Evolutionary conservation across 371 early-diverging fungal genomes (phyloP), one percentile per base, ranked within the genome.

Genomic region (Nematocida parisii): DNA sequence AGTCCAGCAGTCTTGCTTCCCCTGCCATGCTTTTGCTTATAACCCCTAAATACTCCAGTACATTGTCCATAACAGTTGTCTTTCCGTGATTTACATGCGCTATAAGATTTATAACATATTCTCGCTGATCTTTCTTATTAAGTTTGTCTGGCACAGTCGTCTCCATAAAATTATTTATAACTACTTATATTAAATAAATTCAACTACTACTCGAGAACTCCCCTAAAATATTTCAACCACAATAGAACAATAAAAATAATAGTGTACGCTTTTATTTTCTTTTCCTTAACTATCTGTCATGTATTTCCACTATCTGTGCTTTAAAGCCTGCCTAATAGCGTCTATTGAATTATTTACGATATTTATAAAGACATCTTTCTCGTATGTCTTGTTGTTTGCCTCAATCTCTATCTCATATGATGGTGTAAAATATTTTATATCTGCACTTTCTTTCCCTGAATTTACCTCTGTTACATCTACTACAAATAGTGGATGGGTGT

Each of bases 51-150:
- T 94, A 92, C 9, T 98, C 93, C 20, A 99, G 87, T 24, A 99
- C 89, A 20, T 92, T 92, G 86, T 99, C 99, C 18, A 96, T 93
- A 20, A 99, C 89, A 0, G 98, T 98, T 6, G 99, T 99, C 86
- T 99, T 99, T 74, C 96, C 95, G 83, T 94, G 95, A 86, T 95
- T 95, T 42, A 95, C 93, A 81, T 95, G 96, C 15, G 98, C 99
- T 93, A 97, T 92, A 81, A 97, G 87, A 46, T 88, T 89, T 22
- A 89, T 81, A 73, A 85, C 80, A 42, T 70, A 77, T 54, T 77
- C 80, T 5, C 15, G 22, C 1, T n/a, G 54, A 18, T 1, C 42
- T 18, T 60, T 83, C 18, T 20, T 73, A 40, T 81, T 33, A 9
- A 50, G 18, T 18, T 18, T 3, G 18, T 1, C 52, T 50, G 52